phyloP scores from a whole-genome alignment of 2,329 filamentous ascomycete species.

The Ophiosphaerella korrae region DNA sequence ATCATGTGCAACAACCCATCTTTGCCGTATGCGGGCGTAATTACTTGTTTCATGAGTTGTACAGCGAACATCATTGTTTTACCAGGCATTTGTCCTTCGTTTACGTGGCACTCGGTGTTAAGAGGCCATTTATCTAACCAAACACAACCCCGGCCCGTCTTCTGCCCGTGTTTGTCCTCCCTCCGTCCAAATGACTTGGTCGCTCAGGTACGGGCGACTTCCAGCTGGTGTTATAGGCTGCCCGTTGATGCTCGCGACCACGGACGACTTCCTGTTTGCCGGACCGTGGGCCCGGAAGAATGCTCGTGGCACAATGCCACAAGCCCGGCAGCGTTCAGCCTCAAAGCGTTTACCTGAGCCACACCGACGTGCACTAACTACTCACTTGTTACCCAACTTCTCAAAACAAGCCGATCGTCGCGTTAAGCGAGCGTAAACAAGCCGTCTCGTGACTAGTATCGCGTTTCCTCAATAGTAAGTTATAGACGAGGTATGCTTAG shows the following conservation, averaged over 20 bases:
- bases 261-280: conserved; percentile 18
- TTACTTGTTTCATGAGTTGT: conserved; percentile 48
- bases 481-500: too few relatives aligned
- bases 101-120: conserved; percentile 28
- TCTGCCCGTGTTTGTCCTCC: conserved; percentile 3
- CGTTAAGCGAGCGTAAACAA: too few relatives aligned
- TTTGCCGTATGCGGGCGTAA: conserved; percentile 38
- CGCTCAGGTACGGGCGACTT: neutral
- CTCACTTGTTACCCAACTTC: neutral
- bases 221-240: conserved; percentile 1
- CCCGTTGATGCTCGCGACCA: conserved; percentile 18
- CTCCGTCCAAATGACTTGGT: neutral
- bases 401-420: neutral
- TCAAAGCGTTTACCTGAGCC: neutral
- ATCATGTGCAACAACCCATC: conserved; percentile 44
- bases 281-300: conserved; percentile 34
- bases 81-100: conserved; percentile 21
- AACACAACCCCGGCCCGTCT: conserved; percentile 14
- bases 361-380: neutral
- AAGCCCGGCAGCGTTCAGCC: conserved; percentile 23
- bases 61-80: conserved; percentile 36
- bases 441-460: too few relatives aligned
- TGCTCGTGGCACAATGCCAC: conserved; percentile 26
- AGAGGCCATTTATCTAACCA: conserved; percentile 17
- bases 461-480: too few relatives aligned